A percentile compares a stretch with the other conserved stretches of the same genome.
Evolutionary conservation across 75 land plant species (phyloP).

Genomic region (Pinus albicaulis): DNA sequence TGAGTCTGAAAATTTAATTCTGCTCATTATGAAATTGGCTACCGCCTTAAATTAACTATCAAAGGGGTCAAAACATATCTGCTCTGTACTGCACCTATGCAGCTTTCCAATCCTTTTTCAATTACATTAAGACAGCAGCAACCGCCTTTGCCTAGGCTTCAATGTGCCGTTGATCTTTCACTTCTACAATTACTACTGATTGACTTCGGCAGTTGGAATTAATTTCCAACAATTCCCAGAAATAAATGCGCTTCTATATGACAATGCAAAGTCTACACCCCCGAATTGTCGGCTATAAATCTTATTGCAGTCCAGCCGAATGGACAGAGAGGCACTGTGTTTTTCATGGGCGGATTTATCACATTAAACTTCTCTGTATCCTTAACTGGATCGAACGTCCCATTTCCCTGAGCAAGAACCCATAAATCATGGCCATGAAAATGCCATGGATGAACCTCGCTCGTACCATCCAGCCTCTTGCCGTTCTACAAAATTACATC

Average conservation of each 20-base stretch:
- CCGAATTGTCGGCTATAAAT: slow-evolving; percentile 75
- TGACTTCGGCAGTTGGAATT: too few species aligned
- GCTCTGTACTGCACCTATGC: too few species aligned
- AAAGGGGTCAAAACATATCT: too few species aligned
- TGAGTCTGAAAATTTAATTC: too few species aligned
- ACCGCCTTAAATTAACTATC: too few species aligned
- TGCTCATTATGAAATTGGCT: too few species aligned
- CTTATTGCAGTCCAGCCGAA: slow-evolving; percentile 79
- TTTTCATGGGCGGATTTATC: slow-evolving; percentile 52
- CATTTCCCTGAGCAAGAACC: slow-evolving; percentile 45
- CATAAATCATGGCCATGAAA: slow-evolving; percentile 94
- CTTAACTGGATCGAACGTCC: slow-evolving; percentile 8
- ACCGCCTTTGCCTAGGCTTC: too few species aligned
- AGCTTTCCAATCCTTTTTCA: too few species aligned
- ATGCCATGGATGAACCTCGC: slow-evolving; percentile 95
- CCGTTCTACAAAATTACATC: slow-evolving; percentile 78
- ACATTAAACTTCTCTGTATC: slow-evolving; percentile 11
- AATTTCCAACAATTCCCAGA: too few species aligned
- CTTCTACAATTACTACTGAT: too few species aligned
- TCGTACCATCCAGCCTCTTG: slow-evolving; percentile 49
- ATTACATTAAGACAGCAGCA: too few species aligned
- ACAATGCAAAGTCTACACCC: slow-evolving; percentile 85
- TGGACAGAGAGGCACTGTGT: slow-evolving; percentile 72
- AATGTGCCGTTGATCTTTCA: too few species aligned
- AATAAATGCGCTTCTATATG: slow-evolving; percentile 73